Evolutionary conservation across 2,329 filamentous ascomycete genomes (phyloP), one percentile per base, ranked within the genome.

Genomic region (Leptographium flavum): DNA sequence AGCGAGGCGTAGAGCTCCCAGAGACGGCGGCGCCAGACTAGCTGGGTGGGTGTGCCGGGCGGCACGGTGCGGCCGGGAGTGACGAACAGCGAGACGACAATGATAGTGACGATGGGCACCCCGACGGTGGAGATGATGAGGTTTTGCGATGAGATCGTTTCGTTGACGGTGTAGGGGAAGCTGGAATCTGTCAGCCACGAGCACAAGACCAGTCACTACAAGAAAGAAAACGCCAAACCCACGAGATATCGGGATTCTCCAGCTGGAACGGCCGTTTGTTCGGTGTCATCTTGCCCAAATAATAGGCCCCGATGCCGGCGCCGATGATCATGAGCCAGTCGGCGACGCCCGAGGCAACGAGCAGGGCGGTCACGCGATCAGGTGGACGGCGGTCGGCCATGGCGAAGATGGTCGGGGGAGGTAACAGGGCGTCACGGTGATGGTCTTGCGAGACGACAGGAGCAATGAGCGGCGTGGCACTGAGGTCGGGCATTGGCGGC

Each of bases 1-100:
- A 82, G 86, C 47, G 85, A 87, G 2, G 78, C 79, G 58, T 95
- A 87, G 60, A 85, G 79, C 61, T 95, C 88, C 87, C 90, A 95
- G 1, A 94, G 60, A 64, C 92, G 94, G 52, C 85, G 74, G 58
- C 75, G 76, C 79, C 85, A 87, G 38, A 88, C 69, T 45, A 85
- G 63, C 4, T 71, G 61, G 51, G 71, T 71, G 2, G 83, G 77
- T 0, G 81, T 79, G 19, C 72, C 70, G 36, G 68, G 68, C 15
- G 75, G 72, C 1, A 81, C 78, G 1, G 79, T 80, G 6, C 75
- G 71, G 4, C 83, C 85, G 1, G 87, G 87, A 1, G 92, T 77
- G 53, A 90, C 69, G 49, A 78, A 51, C 28, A 93, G 61, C 35
- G 76, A 76, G 47, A 90, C 71, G 43, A 87, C 32, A 43, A 82